A percentile compares a stretch with the other conserved stretches of the same genome.
Conservation (phyloP, 345 rosid genomes). For the Hibiscus syriacus region DNA sequence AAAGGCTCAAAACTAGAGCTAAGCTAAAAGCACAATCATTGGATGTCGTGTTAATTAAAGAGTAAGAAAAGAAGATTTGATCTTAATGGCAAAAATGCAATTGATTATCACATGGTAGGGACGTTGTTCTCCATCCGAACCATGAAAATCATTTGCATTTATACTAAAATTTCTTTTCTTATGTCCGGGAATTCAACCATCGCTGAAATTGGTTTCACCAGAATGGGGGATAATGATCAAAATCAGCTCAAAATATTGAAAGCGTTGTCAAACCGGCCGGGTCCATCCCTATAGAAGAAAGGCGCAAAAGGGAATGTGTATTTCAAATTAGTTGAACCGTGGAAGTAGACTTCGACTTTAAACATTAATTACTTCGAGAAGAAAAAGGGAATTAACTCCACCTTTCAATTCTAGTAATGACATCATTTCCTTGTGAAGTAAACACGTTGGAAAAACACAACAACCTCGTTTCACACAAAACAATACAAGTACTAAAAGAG, state of each 20-base stretch:
- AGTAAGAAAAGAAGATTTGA: not conserved
- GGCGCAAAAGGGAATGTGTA: not conserved
- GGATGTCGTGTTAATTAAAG: not conserved
- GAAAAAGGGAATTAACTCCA: not conserved
- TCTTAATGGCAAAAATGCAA: not conserved
- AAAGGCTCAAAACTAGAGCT: not conserved
- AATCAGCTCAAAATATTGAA: not conserved
- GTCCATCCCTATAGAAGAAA: not conserved
- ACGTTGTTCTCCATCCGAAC: not conserved
- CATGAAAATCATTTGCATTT: constrained; percentile 5
- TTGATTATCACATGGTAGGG: not conserved
- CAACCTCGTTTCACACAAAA: constrained; percentile 1
- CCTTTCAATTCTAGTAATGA: not conserved
- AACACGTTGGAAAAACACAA: not conserved
- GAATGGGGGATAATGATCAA: not conserved
- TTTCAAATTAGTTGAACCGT: constrained; percentile 11
- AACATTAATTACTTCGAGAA: not conserved
- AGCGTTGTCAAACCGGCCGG: constrained; percentile 1
- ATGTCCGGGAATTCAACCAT: not conserved
- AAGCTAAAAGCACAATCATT: not conserved
- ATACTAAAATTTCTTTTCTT: not conserved
- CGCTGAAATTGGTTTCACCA: not conserved
- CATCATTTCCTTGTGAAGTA: not conserved
- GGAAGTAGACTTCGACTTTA: constrained; percentile 3
- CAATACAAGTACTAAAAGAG: not conserved